Evolutionary conservation across 352 stramenopile species (phyloP).

Genomic region (Phytopythium oedochilum): DNA sequence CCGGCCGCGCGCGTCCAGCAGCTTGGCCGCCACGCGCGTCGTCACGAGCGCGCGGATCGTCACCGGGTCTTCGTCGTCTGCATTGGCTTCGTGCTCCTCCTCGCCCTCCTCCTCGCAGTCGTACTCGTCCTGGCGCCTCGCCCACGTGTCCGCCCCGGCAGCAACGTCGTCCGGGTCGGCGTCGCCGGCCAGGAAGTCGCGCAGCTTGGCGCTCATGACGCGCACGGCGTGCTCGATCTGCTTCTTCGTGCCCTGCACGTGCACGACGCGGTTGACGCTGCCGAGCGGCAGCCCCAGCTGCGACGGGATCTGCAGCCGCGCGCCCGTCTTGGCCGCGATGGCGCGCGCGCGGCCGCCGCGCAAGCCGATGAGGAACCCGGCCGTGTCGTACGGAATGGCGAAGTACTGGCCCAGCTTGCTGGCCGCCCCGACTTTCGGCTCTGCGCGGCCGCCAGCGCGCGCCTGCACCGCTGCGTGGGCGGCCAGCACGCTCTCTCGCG

Average conservation of each 20-base stretch:
- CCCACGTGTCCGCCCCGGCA: neutral
- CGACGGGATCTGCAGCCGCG: slow-evolving; percentile 48
- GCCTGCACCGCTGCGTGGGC: slow-evolving; percentile 33
- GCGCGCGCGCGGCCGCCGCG: slow-evolving; percentile 30
- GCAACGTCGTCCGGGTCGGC: neutral
- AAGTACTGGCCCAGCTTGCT: slow-evolving; percentile 53
- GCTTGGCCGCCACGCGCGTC: slow-evolving; percentile 30
- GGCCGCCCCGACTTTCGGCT: slow-evolving; percentile 15
- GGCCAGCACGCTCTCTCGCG: slow-evolving; percentile 22
- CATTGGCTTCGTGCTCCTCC: neutral
- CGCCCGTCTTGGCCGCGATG: slow-evolving; percentile 46
- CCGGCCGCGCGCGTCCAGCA: slow-evolving; percentile 41
- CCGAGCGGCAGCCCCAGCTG: slow-evolving; percentile 49
- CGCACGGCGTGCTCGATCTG: slow-evolving; percentile 37
- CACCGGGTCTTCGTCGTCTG: slow-evolving; percentile 34
- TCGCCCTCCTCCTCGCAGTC: neutral
- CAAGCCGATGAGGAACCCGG: slow-evolving; percentile 47
- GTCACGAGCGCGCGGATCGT: slow-evolving; percentile 48
- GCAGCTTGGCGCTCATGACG: slow-evolving; percentile 28
- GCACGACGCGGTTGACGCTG: slow-evolving; percentile 54
- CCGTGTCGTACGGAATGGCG: slow-evolving; percentile 44
- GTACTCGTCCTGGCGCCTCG: neutral
- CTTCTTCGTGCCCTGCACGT: slow-evolving; percentile 49
- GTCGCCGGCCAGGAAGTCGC: slow-evolving; percentile 31
- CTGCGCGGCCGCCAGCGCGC: slow-evolving; percentile 33